phyloP scores from a whole-genome alignment of 2,329 filamentous ascomycete species.

The Hypoxylon sp. region DNA sequence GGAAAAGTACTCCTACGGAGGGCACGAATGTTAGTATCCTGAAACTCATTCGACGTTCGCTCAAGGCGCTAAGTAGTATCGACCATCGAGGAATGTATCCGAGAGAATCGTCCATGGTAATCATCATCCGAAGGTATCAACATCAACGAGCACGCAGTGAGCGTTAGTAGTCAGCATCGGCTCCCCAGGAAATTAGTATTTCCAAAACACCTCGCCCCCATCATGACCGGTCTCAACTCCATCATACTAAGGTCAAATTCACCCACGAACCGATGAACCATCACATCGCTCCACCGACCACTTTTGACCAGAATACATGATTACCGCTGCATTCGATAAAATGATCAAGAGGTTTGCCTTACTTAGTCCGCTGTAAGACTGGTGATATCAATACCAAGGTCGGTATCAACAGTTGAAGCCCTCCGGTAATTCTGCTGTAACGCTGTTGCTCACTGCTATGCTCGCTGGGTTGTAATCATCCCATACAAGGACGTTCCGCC shows the following conservation, averaged over 20 bases:
- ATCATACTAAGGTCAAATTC: constrained; percentile 4
- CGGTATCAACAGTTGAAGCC: constrained; percentile 1
- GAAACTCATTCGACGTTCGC: constrained; percentile 57
- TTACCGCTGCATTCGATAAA: constrained; percentile 7
- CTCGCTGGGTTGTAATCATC: constrained; percentile 60
- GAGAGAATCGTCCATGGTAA: constrained; percentile 42
- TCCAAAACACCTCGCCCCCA: constrained; percentile 18
- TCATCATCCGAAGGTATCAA: constrained; percentile 53
- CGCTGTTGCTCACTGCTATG: constrained; percentile 67
- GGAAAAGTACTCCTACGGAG: constrained; percentile 93
- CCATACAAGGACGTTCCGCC: constrained; percentile 39
- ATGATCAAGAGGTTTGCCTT: constrained; percentile 2
- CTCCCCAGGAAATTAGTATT: constrained; percentile 14
- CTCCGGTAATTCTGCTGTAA: constrained; percentile 36
- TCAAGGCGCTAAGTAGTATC: constrained; percentile 51
- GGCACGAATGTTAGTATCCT: constrained; percentile 77
- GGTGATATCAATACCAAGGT: constrained; percentile 21
- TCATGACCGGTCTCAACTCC: constrained; percentile 8
- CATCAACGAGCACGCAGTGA: constrained; percentile 74
- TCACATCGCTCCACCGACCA: constrained; percentile 1
- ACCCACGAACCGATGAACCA: constrained; percentile 11
- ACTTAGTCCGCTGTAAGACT: constrained; percentile 15
- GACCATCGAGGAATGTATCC: constrained; percentile 47
- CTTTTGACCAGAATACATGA: constrained; percentile 12
- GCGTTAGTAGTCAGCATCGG: constrained; percentile 59